Percentiles rank a stretch among this genome's conserved stretches.
phyloP scores from a whole-genome alignment of 768 basidiomycete species.

The Phaeotremella skinneri region DNA sequence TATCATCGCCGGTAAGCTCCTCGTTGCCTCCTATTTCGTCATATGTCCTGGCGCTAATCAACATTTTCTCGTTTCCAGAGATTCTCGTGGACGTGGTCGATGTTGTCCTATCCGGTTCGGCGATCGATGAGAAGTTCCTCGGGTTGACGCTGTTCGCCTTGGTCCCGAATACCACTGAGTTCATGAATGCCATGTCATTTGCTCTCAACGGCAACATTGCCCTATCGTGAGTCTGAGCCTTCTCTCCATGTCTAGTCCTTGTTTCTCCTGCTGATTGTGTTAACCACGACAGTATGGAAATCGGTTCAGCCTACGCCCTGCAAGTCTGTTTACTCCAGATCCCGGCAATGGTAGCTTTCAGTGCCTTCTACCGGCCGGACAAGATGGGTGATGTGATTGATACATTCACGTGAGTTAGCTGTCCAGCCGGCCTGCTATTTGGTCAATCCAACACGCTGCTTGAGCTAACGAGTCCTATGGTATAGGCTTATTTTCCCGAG shows the following conservation, averaged over 20 bases:
- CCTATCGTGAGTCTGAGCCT: slow-evolving; percentile 63
- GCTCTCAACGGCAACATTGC: slow-evolving; percentile 96
- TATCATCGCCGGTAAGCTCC: slow-evolving; percentile 78
- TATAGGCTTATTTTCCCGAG: slow-evolving; percentile 90
- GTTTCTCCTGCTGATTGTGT: background rate
- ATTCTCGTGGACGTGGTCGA: slow-evolving; percentile 93
- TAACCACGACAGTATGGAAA: slow-evolving; percentile 78
- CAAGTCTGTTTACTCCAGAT: slow-evolving; percentile 98
- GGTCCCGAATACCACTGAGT: slow-evolving; percentile 97
- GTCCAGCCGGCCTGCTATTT: too few species aligned
- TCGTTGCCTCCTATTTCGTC: background rate
- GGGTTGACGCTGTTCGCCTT: slow-evolving; percentile 95
- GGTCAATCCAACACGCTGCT: background rate
- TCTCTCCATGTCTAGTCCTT: slow-evolving; percentile 10
- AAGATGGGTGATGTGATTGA: slow-evolving; percentile 81
- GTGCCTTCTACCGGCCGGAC: slow-evolving; percentile 85
- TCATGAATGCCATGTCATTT: slow-evolving; percentile 99
- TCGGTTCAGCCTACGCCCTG: slow-evolving; percentile 96
- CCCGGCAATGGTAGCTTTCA: slow-evolving; percentile 98
- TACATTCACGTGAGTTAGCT: slow-evolving; percentile 87
- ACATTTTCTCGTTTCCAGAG: slow-evolving; percentile 58
- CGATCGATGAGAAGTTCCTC: slow-evolving; percentile 95
- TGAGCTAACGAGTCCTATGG: slow-evolving; percentile 6
- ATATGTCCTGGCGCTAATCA: slow-evolving; percentile 3
- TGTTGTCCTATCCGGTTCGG: slow-evolving; percentile 80